Percentiles rank a stretch among this genome's conserved stretches.
phyloP scores from a whole-genome alignment of 2,329 filamentous ascomycete genomes.

The Paracamarosporium sp. region DNA sequence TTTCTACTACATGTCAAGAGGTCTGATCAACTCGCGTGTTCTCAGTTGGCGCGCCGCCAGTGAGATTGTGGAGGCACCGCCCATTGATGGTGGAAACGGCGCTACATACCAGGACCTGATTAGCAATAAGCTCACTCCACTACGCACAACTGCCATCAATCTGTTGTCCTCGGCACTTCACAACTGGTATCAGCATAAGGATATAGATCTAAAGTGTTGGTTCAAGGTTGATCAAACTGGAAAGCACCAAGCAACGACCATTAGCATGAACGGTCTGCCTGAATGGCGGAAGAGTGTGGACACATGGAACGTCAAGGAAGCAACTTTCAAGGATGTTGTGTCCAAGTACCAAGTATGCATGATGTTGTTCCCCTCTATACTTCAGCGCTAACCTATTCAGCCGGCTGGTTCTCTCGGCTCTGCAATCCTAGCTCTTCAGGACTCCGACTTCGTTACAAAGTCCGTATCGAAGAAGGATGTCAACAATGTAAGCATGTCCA shows the following conservation, averaged over 20 bases:
- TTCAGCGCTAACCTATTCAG: constrained; percentile 22
- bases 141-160: constrained; percentile 78
- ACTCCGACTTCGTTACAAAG: constrained; percentile 71
- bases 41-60: constrained; percentile 83
- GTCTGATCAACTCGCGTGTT: constrained; percentile 78
- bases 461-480: constrained; percentile 67
- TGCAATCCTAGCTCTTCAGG: constrained; percentile 66
- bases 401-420: constrained; percentile 54
- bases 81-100: constrained; percentile 81
- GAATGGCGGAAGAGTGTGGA: constrained; percentile 61
- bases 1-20: constrained; percentile 86
- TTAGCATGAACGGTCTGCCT: constrained; percentile 64
- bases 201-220: constrained; percentile 82
- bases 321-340: constrained; percentile 55
- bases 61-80: constrained; percentile 80
- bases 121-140: constrained; percentile 72
- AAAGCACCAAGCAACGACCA: constrained; percentile 60
- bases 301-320: constrained; percentile 77
- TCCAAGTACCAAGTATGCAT: constrained; percentile 29
- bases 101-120: constrained; percentile 83
- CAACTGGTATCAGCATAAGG: constrained; percentile 81
- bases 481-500: constrained; percentile 32
- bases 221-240: constrained; percentile 55
- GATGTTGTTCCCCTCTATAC: not conserved
- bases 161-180: constrained; percentile 81